Evolutionary conservation across 225 moss, liverwort and hornwort species (phyloP).

Genomic region (Anthoceros angustus): DNA sequence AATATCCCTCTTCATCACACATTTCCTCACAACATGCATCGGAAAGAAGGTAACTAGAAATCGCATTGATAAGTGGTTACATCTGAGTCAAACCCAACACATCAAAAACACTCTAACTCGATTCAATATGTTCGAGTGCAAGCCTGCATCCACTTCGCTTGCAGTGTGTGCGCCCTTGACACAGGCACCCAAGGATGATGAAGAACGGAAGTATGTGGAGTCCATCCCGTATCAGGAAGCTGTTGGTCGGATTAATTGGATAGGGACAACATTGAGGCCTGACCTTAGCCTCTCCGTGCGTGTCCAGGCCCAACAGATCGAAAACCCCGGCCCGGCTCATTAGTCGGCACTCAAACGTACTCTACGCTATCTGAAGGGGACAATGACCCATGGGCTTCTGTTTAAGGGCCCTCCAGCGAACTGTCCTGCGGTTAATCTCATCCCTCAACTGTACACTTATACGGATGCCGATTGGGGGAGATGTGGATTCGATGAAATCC

Average conservation of each 20-base stretch:
- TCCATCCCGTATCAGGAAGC: conserved; percentile 1
- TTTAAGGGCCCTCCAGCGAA: not conserved
- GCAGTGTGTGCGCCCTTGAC: not conserved
- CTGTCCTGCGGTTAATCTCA: not conserved
- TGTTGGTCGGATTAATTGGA: conserved; percentile 9
- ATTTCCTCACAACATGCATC: too few relatives aligned
- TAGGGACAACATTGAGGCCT: not conserved
- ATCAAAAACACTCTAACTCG: not conserved
- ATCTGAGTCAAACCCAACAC: not conserved
- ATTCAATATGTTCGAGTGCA: conserved; percentile 3
- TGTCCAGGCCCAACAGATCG: not conserved
- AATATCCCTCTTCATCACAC: too few relatives aligned
- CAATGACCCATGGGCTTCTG: not conserved
- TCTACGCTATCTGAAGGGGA: conserved; percentile 5
- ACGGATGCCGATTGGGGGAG: conserved; percentile 9
- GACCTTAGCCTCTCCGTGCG: conserved; percentile 3
- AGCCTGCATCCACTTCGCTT: not conserved
- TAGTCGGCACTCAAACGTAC: conserved; percentile 8
- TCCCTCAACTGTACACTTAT: not conserved
- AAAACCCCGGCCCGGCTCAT: not conserved
- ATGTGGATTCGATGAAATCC: conserved; percentile 4
- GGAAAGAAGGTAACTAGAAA: too few relatives aligned
- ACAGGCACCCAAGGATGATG: not conserved
- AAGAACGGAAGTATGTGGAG: not conserved
- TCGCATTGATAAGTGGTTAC: too few relatives aligned